phyloP scores from a whole-genome alignment of 2,329 filamentous ascomycete genomes.

The Colletotrichum noveboracense region DNA sequence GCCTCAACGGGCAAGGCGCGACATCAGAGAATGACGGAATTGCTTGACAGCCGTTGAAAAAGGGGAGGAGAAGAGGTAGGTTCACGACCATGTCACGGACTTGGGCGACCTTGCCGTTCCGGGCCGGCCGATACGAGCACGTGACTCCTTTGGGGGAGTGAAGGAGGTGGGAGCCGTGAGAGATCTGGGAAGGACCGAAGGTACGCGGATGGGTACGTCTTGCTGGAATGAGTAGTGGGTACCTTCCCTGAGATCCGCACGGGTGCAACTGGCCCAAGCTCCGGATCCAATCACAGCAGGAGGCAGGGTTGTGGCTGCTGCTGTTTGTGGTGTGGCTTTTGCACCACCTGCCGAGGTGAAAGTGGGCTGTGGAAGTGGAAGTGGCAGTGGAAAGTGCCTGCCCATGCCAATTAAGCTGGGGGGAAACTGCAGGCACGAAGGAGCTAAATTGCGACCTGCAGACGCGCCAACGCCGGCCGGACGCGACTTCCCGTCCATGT shows the following conservation, averaged over 20 bases:
- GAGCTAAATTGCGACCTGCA: background rate
- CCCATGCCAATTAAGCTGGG: background rate
- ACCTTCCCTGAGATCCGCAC: background rate
- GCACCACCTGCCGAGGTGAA: background rate
- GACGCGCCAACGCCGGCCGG: background rate
- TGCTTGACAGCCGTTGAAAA: background rate
- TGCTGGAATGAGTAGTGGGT: background rate
- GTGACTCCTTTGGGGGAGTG: background rate
- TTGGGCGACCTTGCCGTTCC: background rate
- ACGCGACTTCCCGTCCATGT: background rate
- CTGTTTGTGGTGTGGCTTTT: background rate
- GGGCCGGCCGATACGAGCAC: background rate
- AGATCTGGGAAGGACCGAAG: background rate
- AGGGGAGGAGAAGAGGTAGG: background rate
- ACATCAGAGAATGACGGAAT: background rate
- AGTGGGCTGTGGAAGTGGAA: background rate
- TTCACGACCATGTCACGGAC: background rate
- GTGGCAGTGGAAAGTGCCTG: background rate
- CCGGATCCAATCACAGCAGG: background rate
- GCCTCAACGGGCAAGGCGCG: background rate
- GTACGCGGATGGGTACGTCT: background rate
- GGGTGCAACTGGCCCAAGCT: background rate
- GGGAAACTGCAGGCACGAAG: background rate
- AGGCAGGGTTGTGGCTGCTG: background rate
- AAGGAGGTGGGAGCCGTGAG: background rate